Evolutionary conservation across 768 basidiomycete species (phyloP).

Genomic region (Amyloporia xantha): DNA sequence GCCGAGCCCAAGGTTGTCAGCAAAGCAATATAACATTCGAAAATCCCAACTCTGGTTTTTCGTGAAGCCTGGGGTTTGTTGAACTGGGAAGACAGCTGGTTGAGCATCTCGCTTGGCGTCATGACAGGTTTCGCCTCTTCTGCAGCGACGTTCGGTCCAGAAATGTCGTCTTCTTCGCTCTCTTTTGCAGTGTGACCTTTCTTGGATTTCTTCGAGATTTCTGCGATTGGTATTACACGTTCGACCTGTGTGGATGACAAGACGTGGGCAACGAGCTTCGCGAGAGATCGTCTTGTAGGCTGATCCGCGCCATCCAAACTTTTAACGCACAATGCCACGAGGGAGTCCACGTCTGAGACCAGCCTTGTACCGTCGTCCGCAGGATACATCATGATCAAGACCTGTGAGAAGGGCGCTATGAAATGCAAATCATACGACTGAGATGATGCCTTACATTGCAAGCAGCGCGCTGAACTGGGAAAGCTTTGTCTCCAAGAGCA

Average conservation of each 20-base stretch:
- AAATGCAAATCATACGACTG: constrained; percentile 7
- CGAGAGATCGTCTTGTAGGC: constrained; percentile 70
- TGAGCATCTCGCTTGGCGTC: constrained; percentile 73
- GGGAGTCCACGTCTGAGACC: constrained; percentile 67
- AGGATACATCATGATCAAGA: constrained; percentile 53
- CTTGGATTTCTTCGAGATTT: constrained; percentile 50
- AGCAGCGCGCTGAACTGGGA: constrained; percentile 80
- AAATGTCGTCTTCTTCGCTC: constrained; percentile 48
- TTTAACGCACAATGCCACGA: constrained; percentile 61
- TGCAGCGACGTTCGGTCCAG: constrained; percentile 35
- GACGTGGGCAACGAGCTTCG: constrained; percentile 76
- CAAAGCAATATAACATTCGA: constrained; percentile 81
- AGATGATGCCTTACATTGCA: constrained; percentile 50
- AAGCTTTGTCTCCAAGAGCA: constrained; percentile 72
- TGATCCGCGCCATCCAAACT: constrained; percentile 81
- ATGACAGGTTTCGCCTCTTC: constrained; percentile 62
- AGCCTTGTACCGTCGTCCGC: constrained; percentile 49
- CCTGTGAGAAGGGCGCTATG: constrained; percentile 28
- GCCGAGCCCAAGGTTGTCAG: constrained; percentile 65
- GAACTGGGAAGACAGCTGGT: constrained; percentile 71
- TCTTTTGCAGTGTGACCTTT: constrained; percentile 43
- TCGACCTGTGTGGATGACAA: constrained; percentile 79
- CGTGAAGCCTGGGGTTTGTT: constrained; percentile 66
- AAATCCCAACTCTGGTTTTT: constrained; percentile 74
- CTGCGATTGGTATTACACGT: constrained; percentile 38